Evolutionary conservation across 441 rosid genomes (phyloP).

Genomic region (Populus trichocarpa): DNA sequence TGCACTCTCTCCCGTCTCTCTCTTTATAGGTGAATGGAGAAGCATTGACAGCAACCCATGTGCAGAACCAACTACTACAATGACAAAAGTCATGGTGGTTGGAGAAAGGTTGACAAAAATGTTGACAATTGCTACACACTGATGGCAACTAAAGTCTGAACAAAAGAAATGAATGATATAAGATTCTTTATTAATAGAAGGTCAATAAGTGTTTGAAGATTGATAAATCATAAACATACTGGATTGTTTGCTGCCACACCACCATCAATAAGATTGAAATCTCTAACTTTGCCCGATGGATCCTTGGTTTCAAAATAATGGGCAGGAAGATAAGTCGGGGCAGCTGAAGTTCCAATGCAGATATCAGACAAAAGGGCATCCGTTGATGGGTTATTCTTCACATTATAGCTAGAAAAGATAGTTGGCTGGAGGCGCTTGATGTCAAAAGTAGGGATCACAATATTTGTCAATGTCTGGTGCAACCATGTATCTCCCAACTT

Average conservation of each 20-base stretch:
- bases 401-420: conserved; percentile 34
- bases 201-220: not conserved
- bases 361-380: not conserved
- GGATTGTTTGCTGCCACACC: not conserved
- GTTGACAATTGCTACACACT: too few species aligned
- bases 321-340: not conserved
- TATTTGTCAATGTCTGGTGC: conserved; percentile 33
- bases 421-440: conserved; percentile 40
- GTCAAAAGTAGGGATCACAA: conserved; percentile 48
- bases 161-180: not conserved
- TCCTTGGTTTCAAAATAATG: not conserved
- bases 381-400: conserved; percentile 16
- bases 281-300: not conserved
- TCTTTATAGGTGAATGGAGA: too few species aligned
- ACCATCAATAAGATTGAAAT: not conserved
- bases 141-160: conserved; percentile 9
- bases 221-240: not conserved
- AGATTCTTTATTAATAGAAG: not conserved
- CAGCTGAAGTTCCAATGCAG: not conserved
- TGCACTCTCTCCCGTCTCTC: too few species aligned
- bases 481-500: conserved; percentile 25
- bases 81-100: too few species aligned
- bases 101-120: too few species aligned
- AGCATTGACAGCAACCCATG: too few species aligned
- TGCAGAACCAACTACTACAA: too few species aligned